Percentiles rank a stretch among this genome's conserved stretches.
Evolutionary conservation across 2,329 filamentous ascomycete genomes (phyloP).

Genomic region (Corynespora cassiicola): DNA sequence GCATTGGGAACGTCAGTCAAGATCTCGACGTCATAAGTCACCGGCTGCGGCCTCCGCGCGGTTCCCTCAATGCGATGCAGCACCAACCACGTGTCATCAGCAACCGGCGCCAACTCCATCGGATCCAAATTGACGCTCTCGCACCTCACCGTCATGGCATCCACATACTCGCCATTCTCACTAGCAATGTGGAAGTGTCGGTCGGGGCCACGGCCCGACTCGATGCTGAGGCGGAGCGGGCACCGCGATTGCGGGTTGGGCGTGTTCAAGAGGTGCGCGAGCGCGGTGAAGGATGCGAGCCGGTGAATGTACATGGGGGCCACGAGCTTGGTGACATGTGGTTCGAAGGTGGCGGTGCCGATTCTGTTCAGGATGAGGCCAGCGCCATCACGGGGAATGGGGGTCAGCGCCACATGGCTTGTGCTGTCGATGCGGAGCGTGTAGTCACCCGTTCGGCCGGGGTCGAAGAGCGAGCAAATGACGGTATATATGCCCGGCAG

Average conservation of each 20-base stretch:
- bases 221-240: conserved; percentile 73
- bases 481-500: conserved; percentile 81
- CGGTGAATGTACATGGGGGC: conserved; percentile 58
- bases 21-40: conserved; percentile 58
- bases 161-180: conserved; percentile 75
- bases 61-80: conserved; percentile 77
- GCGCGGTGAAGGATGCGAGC: conserved; percentile 68
- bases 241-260: conserved; percentile 43
- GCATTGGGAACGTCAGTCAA: conserved; percentile 53
- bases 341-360: conserved; percentile 57
- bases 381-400: conserved; percentile 75
- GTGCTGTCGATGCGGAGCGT: conserved; percentile 75
- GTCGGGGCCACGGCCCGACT: conserved; percentile 74
- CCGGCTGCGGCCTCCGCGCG: conserved; percentile 48
- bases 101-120: conserved; percentile 55
- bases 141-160: conserved; percentile 71
- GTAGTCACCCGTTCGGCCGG: conserved; percentile 77
- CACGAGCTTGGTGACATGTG: conserved; percentile 60
- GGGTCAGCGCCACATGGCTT: conserved; percentile 60
- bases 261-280: conserved; percentile 54
- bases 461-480: conserved; percentile 89
- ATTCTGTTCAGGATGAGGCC: conserved; percentile 72
- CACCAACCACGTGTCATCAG: conserved; percentile 76
- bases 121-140: conserved; percentile 78
- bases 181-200: conserved; percentile 70